Percentiles rank a stretch among this genome's conserved stretches.
Conservation (phyloP, 148 eudicot species). For the Silene latifolia region DNA sequence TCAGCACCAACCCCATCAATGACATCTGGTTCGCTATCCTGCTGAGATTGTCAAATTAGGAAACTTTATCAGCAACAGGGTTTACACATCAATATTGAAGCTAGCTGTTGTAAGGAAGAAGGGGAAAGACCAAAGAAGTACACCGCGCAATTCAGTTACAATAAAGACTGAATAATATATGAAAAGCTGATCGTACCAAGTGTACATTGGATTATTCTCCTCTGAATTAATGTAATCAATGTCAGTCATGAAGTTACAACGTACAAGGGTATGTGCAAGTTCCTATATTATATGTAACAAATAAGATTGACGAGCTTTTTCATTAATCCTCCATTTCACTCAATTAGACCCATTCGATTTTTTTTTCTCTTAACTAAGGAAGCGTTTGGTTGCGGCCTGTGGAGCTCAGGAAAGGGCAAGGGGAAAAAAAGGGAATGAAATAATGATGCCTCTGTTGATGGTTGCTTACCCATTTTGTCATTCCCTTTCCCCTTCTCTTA, state of each 20-base stretch:
- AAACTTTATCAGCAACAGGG: constrained; percentile 13
- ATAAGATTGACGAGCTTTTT: neutral
- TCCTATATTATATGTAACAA: neutral
- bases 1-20: constrained; percentile 88
- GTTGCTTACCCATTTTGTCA: too few species aligned
- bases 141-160: neutral
- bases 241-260: neutral
- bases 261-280: neutral
- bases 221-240: neutral
- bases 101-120: neutral
- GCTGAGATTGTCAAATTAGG: constrained; percentile 29
- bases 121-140: neutral
- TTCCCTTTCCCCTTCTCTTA: too few species aligned
- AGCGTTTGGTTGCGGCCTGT: too few species aligned
- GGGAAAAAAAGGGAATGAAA: too few species aligned
- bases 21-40: constrained; percentile 94
- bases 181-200: neutral
- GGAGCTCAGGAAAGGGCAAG: too few species aligned
- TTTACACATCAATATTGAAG: neutral
- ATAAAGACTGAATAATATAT: neutral
- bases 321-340: neutral
- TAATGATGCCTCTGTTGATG: too few species aligned
- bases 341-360: neutral
- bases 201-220: neutral
- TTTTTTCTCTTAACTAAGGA: neutral